Base-by-base conservation (phyloP, 768 basidiomycete species). In the Boletus vinaceobasis region DNA sequence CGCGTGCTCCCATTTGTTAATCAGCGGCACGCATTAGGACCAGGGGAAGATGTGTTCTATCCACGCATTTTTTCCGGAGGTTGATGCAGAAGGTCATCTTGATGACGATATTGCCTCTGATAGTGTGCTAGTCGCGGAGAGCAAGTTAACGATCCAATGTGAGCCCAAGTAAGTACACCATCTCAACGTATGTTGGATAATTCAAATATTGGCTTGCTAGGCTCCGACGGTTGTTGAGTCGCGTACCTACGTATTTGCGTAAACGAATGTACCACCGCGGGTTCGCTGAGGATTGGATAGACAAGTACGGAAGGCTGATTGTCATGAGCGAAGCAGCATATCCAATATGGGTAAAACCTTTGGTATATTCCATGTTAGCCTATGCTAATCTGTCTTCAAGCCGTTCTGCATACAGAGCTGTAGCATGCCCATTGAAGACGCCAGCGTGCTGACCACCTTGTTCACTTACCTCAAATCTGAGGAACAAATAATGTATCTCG, bases 261-360 rank as follows among this genome's bases (percentile, higher is more conserved):
- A 69, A 78, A 11, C 67, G 72, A 31, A 60, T 77, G 32, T 75
- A 78, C 33, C 49, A 66, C 32, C 71, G 60, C 17, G 56, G 69
- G 17, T 68, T 72, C 29, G 67, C 79, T n/a, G 81, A 84, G 26
- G 76, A 73, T 31, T 77, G 81, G 70, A 76, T 77, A 11, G 82
- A 84, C 56, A 76, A 80, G 32, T 62, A 73, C 11, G 80, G 78
- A 31, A 74, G 76, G 54, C 61, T 84, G 37, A 79, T 82, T 26
- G 62, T 86, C 33, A 76, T 84, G 43, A 80, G 84, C 45, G 83
- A 86, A 57, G 80, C 84, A 8, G 83, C 81, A 8, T 84, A 85
- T 68, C 81, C 85, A 7, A 71, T 80, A 57, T 70, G 80, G 69
- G 84, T 80, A 59, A 59, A 71, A 63, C 11, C 23, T 42, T 27